Base-by-base conservation (phyloP, 179 eudicot species). In the Gypsophila paniculata region DNA sequence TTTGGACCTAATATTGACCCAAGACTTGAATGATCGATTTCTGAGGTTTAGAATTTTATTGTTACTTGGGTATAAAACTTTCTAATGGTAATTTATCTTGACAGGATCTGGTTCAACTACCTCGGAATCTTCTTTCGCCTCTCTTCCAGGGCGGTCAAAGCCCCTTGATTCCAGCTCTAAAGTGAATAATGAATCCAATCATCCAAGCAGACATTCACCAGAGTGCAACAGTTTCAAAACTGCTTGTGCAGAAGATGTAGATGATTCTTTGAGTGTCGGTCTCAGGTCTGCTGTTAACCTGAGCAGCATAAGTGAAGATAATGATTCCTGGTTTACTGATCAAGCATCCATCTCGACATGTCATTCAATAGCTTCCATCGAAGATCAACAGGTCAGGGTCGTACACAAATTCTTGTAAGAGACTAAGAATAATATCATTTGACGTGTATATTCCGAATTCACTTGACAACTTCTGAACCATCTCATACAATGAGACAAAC, bases 121-220 rank as follows among this genome's bases (percentile, higher is more conserved):
- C 44, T 76, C 88, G 18, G 78, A 44, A 73, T 71, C 90, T 68
- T 79, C 81, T 36, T 81, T 77, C 44, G 80, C 72, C 22, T 83
- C 88, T 66, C 73, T 85, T 78, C 78, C 84, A 18, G 79, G 83
- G 29, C 79, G 84, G 14, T 48, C 46, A 79, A 86, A 84, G 82
- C 78, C 88, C 23, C 75, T 79, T 74, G 82, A 82, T 51, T 83
- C 87, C 34, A 86, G 83, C 69, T 78, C 85, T 19, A 72, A 68
- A 44, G 75, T 82, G 71, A 86, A 87, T 36, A 79, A 85, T 57
- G 74, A 75, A 57, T 65, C 79, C 63, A 72, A 70, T 66, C 79
- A 85, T 62, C 72, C 73, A 51, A 80, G 77, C 75, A 65, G 65
- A 59, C 73, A 72, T 66, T 79, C 90, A 25, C 64, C 68, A 36